Conservation (phyloP, 208 protist species). For the Vickermania ingenoplastis region DNA sequence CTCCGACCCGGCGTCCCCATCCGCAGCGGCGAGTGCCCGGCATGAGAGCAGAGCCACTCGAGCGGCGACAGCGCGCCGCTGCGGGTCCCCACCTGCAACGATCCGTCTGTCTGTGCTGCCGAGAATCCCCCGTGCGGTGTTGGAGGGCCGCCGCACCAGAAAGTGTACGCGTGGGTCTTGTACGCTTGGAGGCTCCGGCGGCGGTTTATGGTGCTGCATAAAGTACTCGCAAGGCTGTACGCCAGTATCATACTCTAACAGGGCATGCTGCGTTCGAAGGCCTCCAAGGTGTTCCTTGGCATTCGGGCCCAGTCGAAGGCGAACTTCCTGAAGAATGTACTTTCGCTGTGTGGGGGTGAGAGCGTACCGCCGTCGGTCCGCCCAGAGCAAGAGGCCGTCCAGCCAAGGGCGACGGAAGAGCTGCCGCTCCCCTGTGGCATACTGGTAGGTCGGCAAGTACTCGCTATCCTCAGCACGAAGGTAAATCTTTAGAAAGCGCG, state of each 20-base stretch:
- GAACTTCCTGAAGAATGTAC: constrained; percentile 55
- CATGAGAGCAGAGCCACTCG: not conserved
- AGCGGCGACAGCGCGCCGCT: constrained; percentile 2
- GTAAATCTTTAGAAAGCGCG: constrained; percentile 59
- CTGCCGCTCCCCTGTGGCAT: constrained; percentile 28
- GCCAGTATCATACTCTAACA: constrained; percentile 51
- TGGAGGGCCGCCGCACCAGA: constrained; percentile 29
- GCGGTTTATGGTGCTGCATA: constrained; percentile 16
- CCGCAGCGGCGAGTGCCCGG: constrained; percentile 1
- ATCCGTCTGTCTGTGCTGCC: not conserved
- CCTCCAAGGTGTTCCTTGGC: constrained; percentile 22
- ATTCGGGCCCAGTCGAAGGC: constrained; percentile 8
- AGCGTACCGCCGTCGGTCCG: constrained; percentile 74
- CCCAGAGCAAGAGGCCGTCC: constrained; percentile 63
- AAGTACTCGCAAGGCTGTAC: constrained; percentile 37
- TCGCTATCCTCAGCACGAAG: constrained; percentile 44
- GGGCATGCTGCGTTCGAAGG: constrained; percentile 56
- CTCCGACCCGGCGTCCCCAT: not conserved
- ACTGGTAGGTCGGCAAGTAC: constrained; percentile 40
- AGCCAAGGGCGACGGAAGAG: constrained; percentile 44
- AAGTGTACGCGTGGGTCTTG: constrained; percentile 60
- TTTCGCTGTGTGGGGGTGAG: constrained; percentile 35
- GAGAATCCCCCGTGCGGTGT: constrained; percentile 24
- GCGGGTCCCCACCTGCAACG: constrained; percentile 11
- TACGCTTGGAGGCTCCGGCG: constrained; percentile 26